phyloP scores from a whole-genome alignment of 2,329 filamentous ascomycete species.

The Capronia coronata region DNA sequence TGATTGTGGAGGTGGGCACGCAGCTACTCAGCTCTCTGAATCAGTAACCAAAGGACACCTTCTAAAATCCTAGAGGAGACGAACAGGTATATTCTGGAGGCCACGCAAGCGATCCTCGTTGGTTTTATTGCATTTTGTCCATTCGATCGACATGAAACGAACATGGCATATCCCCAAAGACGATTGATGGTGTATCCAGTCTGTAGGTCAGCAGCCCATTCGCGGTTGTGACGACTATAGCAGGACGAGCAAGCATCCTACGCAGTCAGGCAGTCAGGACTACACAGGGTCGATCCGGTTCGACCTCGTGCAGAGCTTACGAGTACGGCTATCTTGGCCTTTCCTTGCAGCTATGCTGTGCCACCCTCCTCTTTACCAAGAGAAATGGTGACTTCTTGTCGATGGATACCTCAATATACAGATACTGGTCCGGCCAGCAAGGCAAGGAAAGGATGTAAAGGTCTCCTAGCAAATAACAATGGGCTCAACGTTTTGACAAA shows the following conservation, averaged over 20 bases:
- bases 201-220: too few relatives aligned
- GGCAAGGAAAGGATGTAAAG: too few relatives aligned
- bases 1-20: constrained; percentile 9
- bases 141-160: neutral
- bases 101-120: neutral
- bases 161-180: too few relatives aligned
- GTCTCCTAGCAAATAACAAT: too few relatives aligned
- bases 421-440: too few relatives aligned
- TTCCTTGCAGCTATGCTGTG: too few relatives aligned
- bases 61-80: neutral
- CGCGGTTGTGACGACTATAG: too few relatives aligned
- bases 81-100: too few relatives aligned
- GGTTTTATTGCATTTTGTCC: neutral
- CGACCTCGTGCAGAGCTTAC: neutral
- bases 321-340: neutral
- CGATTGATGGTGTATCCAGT: too few relatives aligned
- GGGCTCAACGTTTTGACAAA: too few relatives aligned
- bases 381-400: too few relatives aligned
- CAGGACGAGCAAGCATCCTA: neutral
- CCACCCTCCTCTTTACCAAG: neutral
- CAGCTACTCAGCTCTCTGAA: constrained; percentile 9
- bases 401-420: too few relatives aligned
- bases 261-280: neutral
- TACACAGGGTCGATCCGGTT: neutral
- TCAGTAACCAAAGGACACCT: neutral